Conservation (phyloP, 1,139 yeast species). For the Entelexis sorbosivorans region DNA sequence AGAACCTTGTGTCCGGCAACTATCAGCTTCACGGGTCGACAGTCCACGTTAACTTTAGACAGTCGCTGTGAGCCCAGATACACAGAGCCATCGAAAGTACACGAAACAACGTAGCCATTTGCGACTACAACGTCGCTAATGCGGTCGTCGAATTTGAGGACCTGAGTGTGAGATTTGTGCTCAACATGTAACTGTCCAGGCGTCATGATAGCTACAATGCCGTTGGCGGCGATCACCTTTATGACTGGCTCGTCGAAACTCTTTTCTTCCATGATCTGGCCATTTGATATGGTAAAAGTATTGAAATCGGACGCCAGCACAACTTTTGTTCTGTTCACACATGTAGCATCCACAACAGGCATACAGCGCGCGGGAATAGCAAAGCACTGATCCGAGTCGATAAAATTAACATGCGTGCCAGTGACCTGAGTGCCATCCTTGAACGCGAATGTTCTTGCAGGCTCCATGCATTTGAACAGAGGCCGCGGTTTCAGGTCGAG, state of each 20-base stretch:
- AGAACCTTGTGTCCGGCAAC: background rate
- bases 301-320: background rate
- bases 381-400: background rate
- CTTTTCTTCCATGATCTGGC: background rate
- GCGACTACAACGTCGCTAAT: background rate
- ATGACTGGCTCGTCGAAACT: background rate
- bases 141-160: background rate
- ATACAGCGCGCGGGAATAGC: background rate
- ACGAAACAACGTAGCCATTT: background rate
- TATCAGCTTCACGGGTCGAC: background rate
- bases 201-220: background rate
- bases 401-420: background rate
- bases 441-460: background rate
- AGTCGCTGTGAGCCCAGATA: background rate
- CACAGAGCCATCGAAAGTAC: background rate
- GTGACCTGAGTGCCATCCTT: conserved; percentile 1
- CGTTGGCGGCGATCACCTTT: background rate
- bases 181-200: background rate
- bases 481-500: background rate
- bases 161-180: background rate
- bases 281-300: background rate
- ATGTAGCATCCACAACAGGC: conserved; percentile 2
- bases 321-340: background rate
- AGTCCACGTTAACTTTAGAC: background rate
- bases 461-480: background rate